Conservation (phyloP, 257 asterid genomes). For the Pogostemon cablin region DNA sequence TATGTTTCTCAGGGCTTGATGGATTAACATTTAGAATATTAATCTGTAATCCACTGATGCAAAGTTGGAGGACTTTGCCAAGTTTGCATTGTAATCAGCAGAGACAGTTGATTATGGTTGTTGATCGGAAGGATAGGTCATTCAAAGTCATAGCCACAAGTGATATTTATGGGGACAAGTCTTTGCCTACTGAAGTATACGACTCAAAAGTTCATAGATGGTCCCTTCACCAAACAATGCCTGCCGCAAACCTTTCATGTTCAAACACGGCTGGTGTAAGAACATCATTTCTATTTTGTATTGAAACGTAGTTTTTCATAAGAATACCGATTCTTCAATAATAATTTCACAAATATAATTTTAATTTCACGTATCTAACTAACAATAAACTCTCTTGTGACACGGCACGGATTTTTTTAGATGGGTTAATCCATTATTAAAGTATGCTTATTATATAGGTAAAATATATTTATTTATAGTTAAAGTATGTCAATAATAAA, state of each 20-base stretch:
- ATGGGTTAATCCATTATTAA: no score
- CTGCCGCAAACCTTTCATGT: slow-evolving; percentile 89
- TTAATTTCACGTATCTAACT: no score
- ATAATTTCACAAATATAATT: no score
- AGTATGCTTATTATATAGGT: no score
- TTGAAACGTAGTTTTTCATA: no score
- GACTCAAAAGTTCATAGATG: slow-evolving; percentile 79
- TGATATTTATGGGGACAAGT: slow-evolving; percentile 83
- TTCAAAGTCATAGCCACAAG: slow-evolving; percentile 91
- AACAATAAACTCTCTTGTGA: no score
- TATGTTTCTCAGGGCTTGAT: slow-evolving; percentile 90
- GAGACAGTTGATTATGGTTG: slow-evolving; percentile 91
- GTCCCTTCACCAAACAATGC: slow-evolving; percentile 92
- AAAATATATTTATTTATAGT: no score
- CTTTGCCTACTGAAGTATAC: slow-evolving; percentile 93
- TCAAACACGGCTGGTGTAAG: no score
- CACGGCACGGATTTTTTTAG: no score
- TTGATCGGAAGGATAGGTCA: slow-evolving; percentile 70
- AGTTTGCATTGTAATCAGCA: slow-evolving; percentile 92
- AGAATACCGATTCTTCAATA: no score
- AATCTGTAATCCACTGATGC: slow-evolving; percentile 88
- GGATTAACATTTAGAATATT: slow-evolving; percentile 74
- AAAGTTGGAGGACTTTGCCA: slow-evolving; percentile 89
- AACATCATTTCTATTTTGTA: no score
- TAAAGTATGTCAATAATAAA: no score